Percentiles rank a stretch among this genome's conserved stretches.
Evolutionary conservation across 2,329 filamentous ascomycete species (phyloP).

Genomic region (Diplodia corticola): DNA sequence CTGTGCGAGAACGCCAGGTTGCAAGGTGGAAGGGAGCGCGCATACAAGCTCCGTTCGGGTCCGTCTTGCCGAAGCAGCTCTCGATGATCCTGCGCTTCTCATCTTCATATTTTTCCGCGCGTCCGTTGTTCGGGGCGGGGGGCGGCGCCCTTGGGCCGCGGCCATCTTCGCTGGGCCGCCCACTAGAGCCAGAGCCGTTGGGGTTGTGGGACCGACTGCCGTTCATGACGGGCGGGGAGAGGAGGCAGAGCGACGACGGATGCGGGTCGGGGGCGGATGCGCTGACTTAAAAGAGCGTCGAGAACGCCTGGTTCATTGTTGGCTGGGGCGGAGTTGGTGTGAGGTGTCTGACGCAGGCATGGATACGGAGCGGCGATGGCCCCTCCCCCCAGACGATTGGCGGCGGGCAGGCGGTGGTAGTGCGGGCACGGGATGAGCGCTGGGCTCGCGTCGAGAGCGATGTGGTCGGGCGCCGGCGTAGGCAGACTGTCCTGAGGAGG

Average conservation of each 20-base stretch:
- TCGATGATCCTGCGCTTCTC: constrained; percentile 94
- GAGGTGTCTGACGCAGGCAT: constrained; percentile 21
- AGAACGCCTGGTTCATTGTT: constrained; percentile 21
- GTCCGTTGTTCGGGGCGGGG: constrained; percentile 29
- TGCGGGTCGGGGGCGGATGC: background rate
- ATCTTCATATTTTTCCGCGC: constrained; percentile 89
- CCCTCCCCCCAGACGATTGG: constrained; percentile 17
- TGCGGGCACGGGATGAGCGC: constrained; percentile 3
- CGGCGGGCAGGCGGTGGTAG: constrained; percentile 4
- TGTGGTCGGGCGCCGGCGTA: background rate
- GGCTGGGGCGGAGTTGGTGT: constrained; percentile 15
- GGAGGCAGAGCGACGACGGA: background rate
- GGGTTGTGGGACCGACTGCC: constrained; percentile 19
- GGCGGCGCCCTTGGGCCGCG: constrained; percentile 8
- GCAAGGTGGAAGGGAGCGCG: constrained; percentile 29
- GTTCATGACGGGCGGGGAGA: constrained; percentile 18
- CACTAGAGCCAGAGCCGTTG: constrained; percentile 16
- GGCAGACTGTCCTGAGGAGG: background rate
- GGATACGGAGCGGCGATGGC: constrained; percentile 19
- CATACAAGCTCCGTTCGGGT: constrained; percentile 81
- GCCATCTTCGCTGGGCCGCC: constrained; percentile 18
- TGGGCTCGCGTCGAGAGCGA: background rate
- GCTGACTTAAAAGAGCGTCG: constrained; percentile 5
- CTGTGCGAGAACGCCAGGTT: constrained; percentile 16
- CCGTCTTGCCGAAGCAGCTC: constrained; percentile 89